Percentiles rank a stretch among this genome's conserved stretches.
Evolutionary conservation across 2,329 filamentous ascomycete species (phyloP).

Genomic region (Colletotrichum noveboracense): DNA sequence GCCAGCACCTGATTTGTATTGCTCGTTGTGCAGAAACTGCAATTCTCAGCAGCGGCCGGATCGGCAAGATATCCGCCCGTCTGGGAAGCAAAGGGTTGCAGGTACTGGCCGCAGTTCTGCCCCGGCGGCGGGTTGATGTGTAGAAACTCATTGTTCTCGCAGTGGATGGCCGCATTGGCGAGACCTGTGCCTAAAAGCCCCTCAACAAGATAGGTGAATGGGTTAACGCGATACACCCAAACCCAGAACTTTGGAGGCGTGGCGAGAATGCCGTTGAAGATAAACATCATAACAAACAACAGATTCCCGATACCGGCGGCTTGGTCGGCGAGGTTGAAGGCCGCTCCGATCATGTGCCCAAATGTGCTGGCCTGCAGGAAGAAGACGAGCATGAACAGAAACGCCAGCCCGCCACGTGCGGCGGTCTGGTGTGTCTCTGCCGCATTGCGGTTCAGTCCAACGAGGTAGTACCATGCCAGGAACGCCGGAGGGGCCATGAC

Average conservation of each 20-base stretch:
- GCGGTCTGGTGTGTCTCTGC: constrained; percentile 49
- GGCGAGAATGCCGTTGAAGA: constrained; percentile 77
- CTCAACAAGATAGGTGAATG: constrained; percentile 76
- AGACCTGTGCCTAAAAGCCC: constrained; percentile 70
- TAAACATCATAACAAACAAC: constrained; percentile 66
- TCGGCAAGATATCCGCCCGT: constrained; percentile 55
- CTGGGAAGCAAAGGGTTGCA: constrained; percentile 48
- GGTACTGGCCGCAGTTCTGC: constrained; percentile 61
- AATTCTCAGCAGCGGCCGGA: constrained; percentile 35
- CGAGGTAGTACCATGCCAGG: constrained; percentile 72
- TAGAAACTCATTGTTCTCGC: constrained; percentile 69
- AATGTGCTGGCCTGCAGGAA: constrained; percentile 72
- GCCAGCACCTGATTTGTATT: constrained; percentile 15
- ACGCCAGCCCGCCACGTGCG: constrained; percentile 63
- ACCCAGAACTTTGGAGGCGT: constrained; percentile 77
- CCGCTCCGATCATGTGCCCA: constrained; percentile 67
- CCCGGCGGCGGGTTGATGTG: constrained; percentile 62
- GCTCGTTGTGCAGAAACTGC: constrained; percentile 5
- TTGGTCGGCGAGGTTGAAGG: constrained; percentile 65
- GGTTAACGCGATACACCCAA: constrained; percentile 76
- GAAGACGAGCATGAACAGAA: constrained; percentile 68
- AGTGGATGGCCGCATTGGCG: constrained; percentile 63
- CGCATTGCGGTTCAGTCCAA: constrained; percentile 66
- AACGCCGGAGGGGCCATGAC: constrained; percentile 65
- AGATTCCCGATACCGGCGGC: constrained; percentile 68